Evolutionary conservation across 306 rosid genomes (phyloP).

Genomic region (Delonix regia): DNA sequence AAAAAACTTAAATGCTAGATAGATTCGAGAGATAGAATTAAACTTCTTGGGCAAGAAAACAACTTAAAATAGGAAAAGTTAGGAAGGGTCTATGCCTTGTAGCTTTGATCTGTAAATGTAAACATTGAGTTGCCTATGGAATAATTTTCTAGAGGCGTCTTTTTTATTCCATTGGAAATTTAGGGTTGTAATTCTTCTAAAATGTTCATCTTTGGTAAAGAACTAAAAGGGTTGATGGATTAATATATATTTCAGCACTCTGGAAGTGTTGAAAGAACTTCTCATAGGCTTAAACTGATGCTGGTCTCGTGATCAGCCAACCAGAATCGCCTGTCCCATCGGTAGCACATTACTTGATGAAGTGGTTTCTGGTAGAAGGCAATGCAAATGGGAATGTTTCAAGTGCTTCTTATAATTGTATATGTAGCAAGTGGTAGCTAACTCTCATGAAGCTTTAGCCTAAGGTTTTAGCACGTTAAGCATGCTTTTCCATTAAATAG

Average conservation of each 20-base stretch:
- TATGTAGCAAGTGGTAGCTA: neutral
- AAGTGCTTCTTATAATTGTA: neutral
- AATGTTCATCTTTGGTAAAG: neutral
- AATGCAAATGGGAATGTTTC: neutral
- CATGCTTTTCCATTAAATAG: neutral
- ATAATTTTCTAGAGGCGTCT: neutral
- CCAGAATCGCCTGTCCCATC: neutral
- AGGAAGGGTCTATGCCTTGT: neutral
- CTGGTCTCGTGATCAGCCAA: neutral
- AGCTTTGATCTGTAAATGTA: conserved; percentile 24
- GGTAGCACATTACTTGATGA: neutral
- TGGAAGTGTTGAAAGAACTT: neutral
- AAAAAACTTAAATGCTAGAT: neutral
- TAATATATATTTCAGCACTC: neutral
- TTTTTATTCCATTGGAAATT: neutral
- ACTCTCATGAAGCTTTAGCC: conserved; percentile 23
- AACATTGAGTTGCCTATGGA: conserved; percentile 2
- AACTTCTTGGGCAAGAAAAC: conserved; percentile 20
- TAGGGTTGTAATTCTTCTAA: conserved; percentile 3
- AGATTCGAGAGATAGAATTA: conserved; percentile 17
- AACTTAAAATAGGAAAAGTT: neutral
- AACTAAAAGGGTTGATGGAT: neutral
- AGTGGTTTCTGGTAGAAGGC: neutral
- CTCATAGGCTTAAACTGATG: neutral
- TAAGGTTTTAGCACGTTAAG: conserved; percentile 6